Percentiles rank a stretch among this genome's conserved stretches.
Conservation (phyloP, 2,329 filamentous ascomycete genomes). For the Xylariaceae sp. region DNA sequence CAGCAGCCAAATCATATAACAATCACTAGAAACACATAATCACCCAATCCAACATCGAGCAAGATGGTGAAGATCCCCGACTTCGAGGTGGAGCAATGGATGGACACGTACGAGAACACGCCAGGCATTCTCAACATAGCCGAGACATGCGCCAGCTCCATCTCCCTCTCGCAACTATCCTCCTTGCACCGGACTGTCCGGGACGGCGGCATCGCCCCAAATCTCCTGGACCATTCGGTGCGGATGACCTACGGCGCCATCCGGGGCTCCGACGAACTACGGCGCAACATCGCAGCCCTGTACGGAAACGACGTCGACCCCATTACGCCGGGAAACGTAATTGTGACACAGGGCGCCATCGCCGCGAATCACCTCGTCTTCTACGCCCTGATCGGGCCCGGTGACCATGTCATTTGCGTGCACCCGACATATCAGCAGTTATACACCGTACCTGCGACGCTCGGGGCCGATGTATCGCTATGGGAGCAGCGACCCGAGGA, state of each 20-base stretch:
- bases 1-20: background rate
- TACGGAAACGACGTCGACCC: constrained; percentile 50
- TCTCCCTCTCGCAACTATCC: constrained; percentile 64
- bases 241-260: constrained; percentile 71
- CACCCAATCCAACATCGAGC: background rate
- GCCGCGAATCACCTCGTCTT: constrained; percentile 77
- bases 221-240: constrained; percentile 43
- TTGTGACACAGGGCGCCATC: constrained; percentile 77
- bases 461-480: constrained; percentile 71
- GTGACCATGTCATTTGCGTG: constrained; percentile 80
- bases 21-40: background rate
- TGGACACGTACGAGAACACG: constrained; percentile 55
- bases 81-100: constrained; percentile 70
- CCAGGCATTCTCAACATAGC: constrained; percentile 63
- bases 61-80: constrained; percentile 52
- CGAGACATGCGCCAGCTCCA: constrained; percentile 71
- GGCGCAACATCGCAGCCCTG: constrained; percentile 57
- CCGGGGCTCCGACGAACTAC: constrained; percentile 58
- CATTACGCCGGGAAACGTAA: constrained; percentile 51
- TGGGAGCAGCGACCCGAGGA: constrained; percentile 65
- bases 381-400: constrained; percentile 64
- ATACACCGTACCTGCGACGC: constrained; percentile 65
- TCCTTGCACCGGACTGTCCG: constrained; percentile 51
- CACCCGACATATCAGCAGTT: constrained; percentile 85
- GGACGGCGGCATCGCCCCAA: constrained; percentile 31